Conservation (phyloP, 495 filamentous ascomycete genomes). For the Penicillium coffeae region DNA sequence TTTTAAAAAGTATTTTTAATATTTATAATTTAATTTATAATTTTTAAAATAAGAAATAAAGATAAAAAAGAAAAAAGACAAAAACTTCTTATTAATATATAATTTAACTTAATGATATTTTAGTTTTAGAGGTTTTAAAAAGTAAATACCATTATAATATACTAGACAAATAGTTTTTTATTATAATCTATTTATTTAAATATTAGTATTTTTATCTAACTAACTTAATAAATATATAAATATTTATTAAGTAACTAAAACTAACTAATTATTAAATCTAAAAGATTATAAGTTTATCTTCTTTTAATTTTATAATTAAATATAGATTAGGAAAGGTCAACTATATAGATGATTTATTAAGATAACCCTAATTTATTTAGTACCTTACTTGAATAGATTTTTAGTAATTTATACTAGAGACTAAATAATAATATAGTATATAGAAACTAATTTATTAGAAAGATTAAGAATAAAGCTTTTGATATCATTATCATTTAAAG, state of each 20-base stretch:
- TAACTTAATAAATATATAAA: conserved; percentile 9
- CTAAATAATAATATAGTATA: too few species aligned
- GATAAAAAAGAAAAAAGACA: too few species aligned
- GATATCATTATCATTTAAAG: too few species aligned
- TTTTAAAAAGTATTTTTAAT: neutral
- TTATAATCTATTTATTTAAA: neutral
- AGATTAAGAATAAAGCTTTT: too few species aligned
- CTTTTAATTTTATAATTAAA: too few species aligned
- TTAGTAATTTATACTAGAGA: too few species aligned
- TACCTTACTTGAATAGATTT: too few species aligned
- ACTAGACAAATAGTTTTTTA: neutral
- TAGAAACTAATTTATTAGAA: too few species aligned
- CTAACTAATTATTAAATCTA: too few species aligned
- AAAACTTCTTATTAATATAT: neutral
- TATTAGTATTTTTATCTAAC: neutral
- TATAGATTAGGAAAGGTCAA: neutral
- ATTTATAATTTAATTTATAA: too few species aligned
- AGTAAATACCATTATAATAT: neutral
- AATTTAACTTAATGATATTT: neutral
- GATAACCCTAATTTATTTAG: neutral
- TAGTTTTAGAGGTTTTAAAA: neutral
- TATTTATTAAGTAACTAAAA: conserved; percentile 14
- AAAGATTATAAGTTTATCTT: too few species aligned
- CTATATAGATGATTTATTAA: neutral
- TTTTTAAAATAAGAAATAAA: too few species aligned